These are phyloP conservation scores for Farysia itapuensis DNA, from an alignment of 1,284 basidiomycete genomes.

Conservation along the genomic window DNA sequence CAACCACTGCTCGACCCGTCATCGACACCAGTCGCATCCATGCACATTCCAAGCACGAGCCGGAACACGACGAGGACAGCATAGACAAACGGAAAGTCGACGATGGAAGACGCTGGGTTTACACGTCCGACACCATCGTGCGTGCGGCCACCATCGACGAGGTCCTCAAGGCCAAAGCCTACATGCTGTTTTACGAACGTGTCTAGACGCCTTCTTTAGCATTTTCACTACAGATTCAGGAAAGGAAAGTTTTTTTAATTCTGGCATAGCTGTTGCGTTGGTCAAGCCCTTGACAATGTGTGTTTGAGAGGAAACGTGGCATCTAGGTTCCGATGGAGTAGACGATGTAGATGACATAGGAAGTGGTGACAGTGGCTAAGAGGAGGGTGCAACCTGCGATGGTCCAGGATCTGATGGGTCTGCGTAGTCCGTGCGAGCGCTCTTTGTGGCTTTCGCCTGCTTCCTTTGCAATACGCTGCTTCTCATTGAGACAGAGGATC, in stretches of 20 bases:
- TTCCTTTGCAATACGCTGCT: constrained; percentile 12
- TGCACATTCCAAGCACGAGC: not conserved
- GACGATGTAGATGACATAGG: constrained; percentile 39
- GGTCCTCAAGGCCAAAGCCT: constrained; percentile 84
- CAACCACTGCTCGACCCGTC: not conserved
- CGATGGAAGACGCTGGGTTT: constrained; percentile 76
- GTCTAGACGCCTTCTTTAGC: constrained; percentile 59
- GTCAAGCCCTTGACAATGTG: no score
- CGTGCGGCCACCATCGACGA: constrained; percentile 78
- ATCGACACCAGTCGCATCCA: not conserved
- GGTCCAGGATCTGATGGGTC: constrained; percentile 29
- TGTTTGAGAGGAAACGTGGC: no score
- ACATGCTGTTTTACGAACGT: constrained; percentile 84
- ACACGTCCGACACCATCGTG: constrained; percentile 78
- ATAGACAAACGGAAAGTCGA: constrained; percentile 17
- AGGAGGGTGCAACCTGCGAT: constrained; percentile 15
- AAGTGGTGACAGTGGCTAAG: constrained; percentile 24
- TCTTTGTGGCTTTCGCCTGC: constrained; percentile 46
- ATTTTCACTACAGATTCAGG: no score
- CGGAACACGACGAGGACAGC: constrained; percentile 15
- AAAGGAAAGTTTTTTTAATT: no score
- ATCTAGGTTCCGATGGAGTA: constrained; percentile 29
- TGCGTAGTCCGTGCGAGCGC: constrained; percentile 8
- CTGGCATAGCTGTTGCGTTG: no score
- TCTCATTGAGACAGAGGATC: constrained; percentile 57